Evolutionary conservation across 2,329 filamentous ascomycete genomes (phyloP).

Genomic region (Metarhizium sp.): DNA sequence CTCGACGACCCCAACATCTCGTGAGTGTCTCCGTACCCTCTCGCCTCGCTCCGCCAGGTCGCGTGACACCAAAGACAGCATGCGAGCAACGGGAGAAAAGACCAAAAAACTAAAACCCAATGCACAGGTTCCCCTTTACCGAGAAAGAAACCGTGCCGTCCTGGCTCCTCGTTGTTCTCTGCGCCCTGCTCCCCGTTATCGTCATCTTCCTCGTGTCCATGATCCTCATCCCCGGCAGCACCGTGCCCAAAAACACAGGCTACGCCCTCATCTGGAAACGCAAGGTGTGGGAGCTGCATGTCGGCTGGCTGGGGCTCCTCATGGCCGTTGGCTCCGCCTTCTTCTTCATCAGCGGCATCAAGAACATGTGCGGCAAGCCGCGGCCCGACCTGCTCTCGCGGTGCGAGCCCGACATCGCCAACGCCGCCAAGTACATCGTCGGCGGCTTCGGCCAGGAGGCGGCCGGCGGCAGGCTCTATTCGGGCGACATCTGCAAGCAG

Average conservation of each 20-base stretch:
- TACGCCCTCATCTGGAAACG: constrained; percentile 61
- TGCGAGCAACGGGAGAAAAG: background rate
- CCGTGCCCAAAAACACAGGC: constrained; percentile 53
- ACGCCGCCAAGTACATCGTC: constrained; percentile 51
- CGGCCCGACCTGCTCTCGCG: constrained; percentile 76
- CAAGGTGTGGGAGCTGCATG: constrained; percentile 87
- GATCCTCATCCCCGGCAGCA: constrained; percentile 62
- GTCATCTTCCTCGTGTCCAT: constrained; percentile 62
- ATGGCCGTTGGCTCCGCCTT: constrained; percentile 64
- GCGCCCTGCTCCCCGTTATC: constrained; percentile 53
- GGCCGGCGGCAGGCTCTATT: constrained; percentile 58
- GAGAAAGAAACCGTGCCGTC: constrained; percentile 63
- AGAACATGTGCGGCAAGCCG: constrained; percentile 61
- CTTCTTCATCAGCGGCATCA: constrained; percentile 78
- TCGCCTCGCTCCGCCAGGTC: too few species aligned
- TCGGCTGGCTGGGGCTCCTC: constrained; percentile 72
- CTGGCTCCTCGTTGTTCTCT: constrained; percentile 54
- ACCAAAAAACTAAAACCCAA: background rate
- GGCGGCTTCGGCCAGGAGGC: constrained; percentile 45
- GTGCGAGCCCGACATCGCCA: constrained; percentile 64
- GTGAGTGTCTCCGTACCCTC: constrained; percentile 26
- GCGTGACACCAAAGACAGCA: background rate
- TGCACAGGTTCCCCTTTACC: constrained; percentile 56
- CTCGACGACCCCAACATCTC: constrained; percentile 67
- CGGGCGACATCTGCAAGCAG: constrained; percentile 65